phyloP scores from a whole-genome alignment of 805 yeast genomes.

The Peterozyma xylosa region DNA sequence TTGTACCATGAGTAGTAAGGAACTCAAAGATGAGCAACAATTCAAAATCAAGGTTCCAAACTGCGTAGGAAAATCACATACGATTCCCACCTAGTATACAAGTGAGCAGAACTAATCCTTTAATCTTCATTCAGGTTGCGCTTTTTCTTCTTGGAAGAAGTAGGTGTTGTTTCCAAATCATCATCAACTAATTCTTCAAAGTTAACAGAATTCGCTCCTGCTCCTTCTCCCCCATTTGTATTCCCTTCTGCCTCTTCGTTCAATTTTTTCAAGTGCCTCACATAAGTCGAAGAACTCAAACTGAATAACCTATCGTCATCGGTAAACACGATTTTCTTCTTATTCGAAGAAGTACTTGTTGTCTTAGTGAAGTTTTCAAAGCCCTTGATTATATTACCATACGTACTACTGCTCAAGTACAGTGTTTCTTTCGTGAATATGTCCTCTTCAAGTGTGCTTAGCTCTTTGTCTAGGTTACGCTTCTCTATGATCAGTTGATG shows the following conservation, averaged over 20 bases:
- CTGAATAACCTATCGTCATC: constrained; percentile 82
- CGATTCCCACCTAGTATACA: too few species aligned
- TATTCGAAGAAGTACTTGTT: constrained; percentile 20
- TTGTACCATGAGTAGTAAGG: too few species aligned
- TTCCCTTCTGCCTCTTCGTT: constrained; percentile 23
- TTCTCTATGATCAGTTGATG: constrained; percentile 56
- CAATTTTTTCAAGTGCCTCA: constrained; percentile 51
- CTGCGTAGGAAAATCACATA: too few species aligned
- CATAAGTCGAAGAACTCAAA: constrained; percentile 62
- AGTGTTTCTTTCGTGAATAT: constrained; percentile 73
- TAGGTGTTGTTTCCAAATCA: constrained; percentile 1
- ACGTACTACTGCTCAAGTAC: constrained; percentile 60
- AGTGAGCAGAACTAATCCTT: too few species aligned
- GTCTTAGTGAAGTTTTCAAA: constrained; percentile 72
- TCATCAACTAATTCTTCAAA: constrained; percentile 5
- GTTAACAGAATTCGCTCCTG: background rate
- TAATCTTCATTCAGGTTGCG: background rate
- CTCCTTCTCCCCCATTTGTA: constrained; percentile 9
- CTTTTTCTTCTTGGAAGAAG: constrained; percentile 1
- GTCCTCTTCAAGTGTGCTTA: constrained; percentile 62
- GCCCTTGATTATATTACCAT: constrained; percentile 86
- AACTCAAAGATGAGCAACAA: too few species aligned
- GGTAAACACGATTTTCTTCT: constrained; percentile 43
- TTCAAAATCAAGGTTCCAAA: too few species aligned
- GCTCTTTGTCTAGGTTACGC: constrained; percentile 55